These are phyloP conservation scores for Botrytis galanthina DNA, from an alignment of 2,329 filamentous ascomycete species.

Conservation along the genomic window DNA sequence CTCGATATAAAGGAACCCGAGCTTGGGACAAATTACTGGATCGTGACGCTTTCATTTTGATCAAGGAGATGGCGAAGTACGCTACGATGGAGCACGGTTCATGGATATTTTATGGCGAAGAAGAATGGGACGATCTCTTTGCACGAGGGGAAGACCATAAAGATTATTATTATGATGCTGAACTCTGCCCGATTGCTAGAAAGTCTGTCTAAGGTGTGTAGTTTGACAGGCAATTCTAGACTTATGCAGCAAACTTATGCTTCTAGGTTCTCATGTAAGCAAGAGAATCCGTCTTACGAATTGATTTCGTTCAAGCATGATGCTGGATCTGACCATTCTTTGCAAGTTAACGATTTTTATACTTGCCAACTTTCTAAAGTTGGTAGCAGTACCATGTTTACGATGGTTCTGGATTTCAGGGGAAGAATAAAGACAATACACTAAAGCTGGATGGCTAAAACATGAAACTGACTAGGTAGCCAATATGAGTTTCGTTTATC, in stretches of 20 bases:
- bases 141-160: background rate
- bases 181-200: background rate
- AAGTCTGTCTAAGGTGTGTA: background rate
- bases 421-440: background rate
- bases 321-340: background rate
- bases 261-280: background rate
- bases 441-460: background rate
- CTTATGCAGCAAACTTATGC: background rate
- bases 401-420: background rate
- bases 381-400: background rate
- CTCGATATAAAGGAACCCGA: background rate
- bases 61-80: background rate
- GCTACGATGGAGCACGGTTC: background rate
- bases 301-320: background rate
- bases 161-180: too few species aligned
- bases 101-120: background rate
- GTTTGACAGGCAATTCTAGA: background rate
- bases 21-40: background rate
- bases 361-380: background rate
- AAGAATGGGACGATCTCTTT: background rate
- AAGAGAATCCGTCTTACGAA: background rate
- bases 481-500: background rate
- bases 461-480: background rate
- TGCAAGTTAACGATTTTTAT: background rate
- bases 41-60: background rate